A percentile compares a stretch with the other conserved stretches of the same genome.
phyloP scores from a whole-genome alignment of 768 basidiomycete species.

The Rhodosporidiobolus odoratus region DNA sequence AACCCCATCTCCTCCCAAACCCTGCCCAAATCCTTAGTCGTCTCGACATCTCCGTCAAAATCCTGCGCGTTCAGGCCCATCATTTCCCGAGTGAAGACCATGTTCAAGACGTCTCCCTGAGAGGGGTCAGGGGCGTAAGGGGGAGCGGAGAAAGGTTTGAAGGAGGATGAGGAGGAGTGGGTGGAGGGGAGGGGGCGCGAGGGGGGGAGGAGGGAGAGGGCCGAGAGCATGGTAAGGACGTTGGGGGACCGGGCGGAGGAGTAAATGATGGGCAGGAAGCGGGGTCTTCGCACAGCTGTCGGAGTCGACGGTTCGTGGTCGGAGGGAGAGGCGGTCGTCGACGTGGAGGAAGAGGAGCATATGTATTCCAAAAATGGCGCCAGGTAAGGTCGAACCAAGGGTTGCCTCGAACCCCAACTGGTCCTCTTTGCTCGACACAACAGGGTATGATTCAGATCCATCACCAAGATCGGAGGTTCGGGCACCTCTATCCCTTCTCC shows the following conservation, averaged over 20 bases:
- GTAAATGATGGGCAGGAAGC: slow-evolving; percentile 26
- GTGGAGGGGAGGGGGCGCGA: not conserved
- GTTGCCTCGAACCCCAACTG: slow-evolving; percentile 5
- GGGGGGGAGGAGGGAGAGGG: slow-evolving; percentile 24
- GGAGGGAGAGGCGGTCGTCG: not conserved
- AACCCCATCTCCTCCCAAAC: slow-evolving; percentile 20
- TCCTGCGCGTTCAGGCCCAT: slow-evolving; percentile 21
- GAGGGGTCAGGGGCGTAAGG: not conserved
- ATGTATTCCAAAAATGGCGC: slow-evolving; percentile 38
- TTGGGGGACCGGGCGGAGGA: slow-evolving; percentile 31
- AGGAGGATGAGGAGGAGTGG: not conserved
- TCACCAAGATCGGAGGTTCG: slow-evolving; percentile 25
- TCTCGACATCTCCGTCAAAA: slow-evolving; percentile 13
- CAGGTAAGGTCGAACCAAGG: slow-evolving; percentile 36
- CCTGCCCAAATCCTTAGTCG: slow-evolving; percentile 28
- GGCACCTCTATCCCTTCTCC: not conserved
- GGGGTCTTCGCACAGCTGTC: not conserved
- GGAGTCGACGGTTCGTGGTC: not conserved
- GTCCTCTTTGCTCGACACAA: slow-evolving; percentile 25
- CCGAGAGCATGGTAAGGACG: slow-evolving; percentile 33
- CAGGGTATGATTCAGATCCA: slow-evolving; percentile 40
- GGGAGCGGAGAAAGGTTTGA: not conserved
- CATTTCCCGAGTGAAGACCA: slow-evolving; percentile 25
- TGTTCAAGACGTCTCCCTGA: slow-evolving; percentile 4
- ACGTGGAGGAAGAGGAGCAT: slow-evolving; percentile 7